Conservation (phyloP, 1,284 basidiomycete genomes). For the Spongiforma sp. region DNA sequence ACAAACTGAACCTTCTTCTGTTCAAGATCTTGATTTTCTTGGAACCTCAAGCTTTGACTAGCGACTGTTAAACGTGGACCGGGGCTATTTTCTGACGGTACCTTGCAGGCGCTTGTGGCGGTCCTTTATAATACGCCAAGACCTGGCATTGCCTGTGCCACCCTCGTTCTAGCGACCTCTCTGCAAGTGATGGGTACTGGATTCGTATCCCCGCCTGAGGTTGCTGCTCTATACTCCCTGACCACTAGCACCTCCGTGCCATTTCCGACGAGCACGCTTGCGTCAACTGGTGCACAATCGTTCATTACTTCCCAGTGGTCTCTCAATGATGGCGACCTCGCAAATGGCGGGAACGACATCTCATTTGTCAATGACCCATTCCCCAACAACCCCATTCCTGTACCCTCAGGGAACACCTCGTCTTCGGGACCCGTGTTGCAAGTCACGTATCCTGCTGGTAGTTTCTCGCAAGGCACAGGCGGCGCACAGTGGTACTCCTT, state of each 20-base stretch:
- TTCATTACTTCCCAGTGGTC: conserved; percentile 63
- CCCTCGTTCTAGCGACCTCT: neutral
- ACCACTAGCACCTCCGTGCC: conserved; percentile 66
- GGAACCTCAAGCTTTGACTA: too few relatives aligned
- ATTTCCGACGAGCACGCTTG: conserved; percentile 54
- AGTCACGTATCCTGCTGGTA: conserved; percentile 66
- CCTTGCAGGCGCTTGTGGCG: too few relatives aligned
- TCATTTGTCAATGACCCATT: conserved; percentile 72
- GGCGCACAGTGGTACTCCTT: conserved; percentile 69
- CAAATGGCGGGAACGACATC: conserved; percentile 59
- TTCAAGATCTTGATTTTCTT: too few relatives aligned
- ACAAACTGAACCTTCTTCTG: too few relatives aligned
- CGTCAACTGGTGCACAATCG: conserved; percentile 52
- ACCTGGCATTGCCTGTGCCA: neutral
- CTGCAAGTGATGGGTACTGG: neutral
- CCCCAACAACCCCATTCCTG: conserved; percentile 50
- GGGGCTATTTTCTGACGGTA: too few relatives aligned
- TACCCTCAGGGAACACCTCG: conserved; percentile 29
- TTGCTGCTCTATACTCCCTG: conserved; percentile 61
- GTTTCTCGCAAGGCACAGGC: conserved; percentile 62
- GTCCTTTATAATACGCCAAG: too few relatives aligned
- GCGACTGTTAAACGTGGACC: too few relatives aligned
- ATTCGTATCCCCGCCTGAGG: conserved; percentile 34
- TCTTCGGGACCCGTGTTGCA: conserved; percentile 56
- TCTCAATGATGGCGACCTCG: conserved; percentile 57